Evolutionary conservation across 306 rosid genomes (phyloP).

Genomic region (Cucumis melo): DNA sequence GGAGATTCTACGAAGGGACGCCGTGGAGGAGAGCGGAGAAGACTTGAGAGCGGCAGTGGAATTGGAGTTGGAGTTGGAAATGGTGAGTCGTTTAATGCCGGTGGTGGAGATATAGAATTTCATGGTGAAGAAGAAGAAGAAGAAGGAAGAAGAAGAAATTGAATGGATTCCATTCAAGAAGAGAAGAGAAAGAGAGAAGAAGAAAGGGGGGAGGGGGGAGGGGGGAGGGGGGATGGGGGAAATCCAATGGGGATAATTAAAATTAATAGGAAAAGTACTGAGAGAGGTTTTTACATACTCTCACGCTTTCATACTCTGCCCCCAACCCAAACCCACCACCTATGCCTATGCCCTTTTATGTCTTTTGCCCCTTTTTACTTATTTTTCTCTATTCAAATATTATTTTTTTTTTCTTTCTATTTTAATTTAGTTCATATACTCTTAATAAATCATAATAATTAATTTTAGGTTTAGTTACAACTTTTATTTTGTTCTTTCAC

Average conservation of each 20-base stretch:
- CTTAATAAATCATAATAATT: no score
- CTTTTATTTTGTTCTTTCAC: no score
- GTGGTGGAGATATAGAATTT: slow-evolving; percentile 70
- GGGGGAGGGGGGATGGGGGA: background rate
- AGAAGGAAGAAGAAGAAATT: slow-evolving; percentile 1
- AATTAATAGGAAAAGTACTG: background rate
- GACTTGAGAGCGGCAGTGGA: slow-evolving; percentile 24
- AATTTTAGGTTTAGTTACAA: no score
- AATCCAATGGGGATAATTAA: background rate
- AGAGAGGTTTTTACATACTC: background rate
- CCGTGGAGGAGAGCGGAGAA: slow-evolving; percentile 17
- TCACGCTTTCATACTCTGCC: slow-evolving; percentile 2
- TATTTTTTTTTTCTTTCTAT: no score
- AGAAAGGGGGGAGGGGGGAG: background rate
- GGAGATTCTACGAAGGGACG: slow-evolving; percentile 39
- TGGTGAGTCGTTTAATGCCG: slow-evolving; percentile 55
- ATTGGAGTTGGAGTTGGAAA: slow-evolving; percentile 21
- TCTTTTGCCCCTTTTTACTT: background rate
- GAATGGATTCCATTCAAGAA: background rate
- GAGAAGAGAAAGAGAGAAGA: background rate
- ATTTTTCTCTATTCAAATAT: background rate
- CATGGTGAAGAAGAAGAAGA: slow-evolving; percentile 18
- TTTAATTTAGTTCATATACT: no score
- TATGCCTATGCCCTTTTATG: background rate
- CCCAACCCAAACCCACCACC: background rate